These are phyloP conservation scores for Chaetomium tenue DNA, from an alignment of 495 filamentous ascomycete genomes.

Conservation along the genomic window DNA sequence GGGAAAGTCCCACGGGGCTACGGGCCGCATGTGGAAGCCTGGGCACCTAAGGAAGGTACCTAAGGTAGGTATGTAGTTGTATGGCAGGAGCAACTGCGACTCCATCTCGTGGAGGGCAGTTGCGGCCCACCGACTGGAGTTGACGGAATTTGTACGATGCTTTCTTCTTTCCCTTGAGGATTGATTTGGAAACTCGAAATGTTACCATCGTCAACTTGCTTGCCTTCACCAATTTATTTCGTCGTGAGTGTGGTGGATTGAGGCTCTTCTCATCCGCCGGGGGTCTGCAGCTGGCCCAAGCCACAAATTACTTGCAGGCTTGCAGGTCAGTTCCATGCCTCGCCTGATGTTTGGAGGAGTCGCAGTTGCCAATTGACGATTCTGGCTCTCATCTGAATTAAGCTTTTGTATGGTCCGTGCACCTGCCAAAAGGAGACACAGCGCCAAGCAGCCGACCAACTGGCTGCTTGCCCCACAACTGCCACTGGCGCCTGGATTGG, in stretches of 20 bases:
- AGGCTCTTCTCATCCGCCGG: neutral
- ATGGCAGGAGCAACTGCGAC: neutral
- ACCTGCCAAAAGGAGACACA: neutral
- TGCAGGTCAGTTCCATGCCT: too few species aligned
- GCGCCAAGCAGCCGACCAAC: constrained; percentile 7
- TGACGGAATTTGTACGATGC: too few species aligned
- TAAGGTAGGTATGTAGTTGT: too few species aligned
- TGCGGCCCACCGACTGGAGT: neutral
- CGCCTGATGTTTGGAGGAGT: constrained; percentile 1
- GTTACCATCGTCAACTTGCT: neutral
- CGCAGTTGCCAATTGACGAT: neutral
- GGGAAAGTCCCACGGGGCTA: neutral
- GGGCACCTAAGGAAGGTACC: too few species aligned
- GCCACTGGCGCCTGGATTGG: neutral
- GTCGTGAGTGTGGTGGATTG: neutral
- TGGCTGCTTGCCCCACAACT: neutral
- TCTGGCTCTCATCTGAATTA: constrained; percentile 7
- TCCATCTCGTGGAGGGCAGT: neutral
- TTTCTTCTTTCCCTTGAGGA: too few species aligned
- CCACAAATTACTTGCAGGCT: constrained; percentile 9
- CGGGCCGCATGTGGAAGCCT: too few species aligned
- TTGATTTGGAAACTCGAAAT: neutral
- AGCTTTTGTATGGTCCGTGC: constrained; percentile 22
- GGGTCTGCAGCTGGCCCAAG: neutral
- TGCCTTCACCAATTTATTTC: neutral